These are phyloP conservation scores for Polychaeton citri DNA, from an alignment of 2,329 filamentous ascomycete genomes.

Conservation along the genomic window DNA sequence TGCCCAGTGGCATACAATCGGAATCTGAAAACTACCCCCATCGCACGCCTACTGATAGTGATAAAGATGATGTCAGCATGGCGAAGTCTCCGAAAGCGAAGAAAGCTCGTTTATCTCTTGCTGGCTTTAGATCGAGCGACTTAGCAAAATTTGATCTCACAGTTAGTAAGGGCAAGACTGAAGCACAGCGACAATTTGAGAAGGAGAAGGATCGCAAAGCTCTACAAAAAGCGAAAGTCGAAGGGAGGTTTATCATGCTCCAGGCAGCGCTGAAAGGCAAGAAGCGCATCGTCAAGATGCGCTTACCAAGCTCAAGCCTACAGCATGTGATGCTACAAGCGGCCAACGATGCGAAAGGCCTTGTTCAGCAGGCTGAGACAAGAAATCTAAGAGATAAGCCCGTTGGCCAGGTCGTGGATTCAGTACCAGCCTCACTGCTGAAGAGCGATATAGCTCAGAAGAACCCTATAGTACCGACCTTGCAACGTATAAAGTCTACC, in stretches of 20 bases:
- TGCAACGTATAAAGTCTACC: constrained; percentile 12
- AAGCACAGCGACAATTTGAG: constrained; percentile 33
- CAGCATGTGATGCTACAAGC: constrained; percentile 21
- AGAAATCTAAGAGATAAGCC: constrained; percentile 4
- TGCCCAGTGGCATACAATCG: constrained; percentile 17
- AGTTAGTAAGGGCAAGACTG: constrained; percentile 23
- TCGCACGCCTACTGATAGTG: constrained; percentile 16
- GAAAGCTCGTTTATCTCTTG: constrained; percentile 19
- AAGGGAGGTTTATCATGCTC: constrained; percentile 33
- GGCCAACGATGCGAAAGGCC: constrained; percentile 5
- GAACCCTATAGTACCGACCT: constrained; percentile 6
- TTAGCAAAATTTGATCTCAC: constrained; percentile 14
- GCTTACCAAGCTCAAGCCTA: constrained; percentile 23
- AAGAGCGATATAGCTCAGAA: constrained; percentile 21
- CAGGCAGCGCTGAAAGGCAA: constrained; percentile 32
- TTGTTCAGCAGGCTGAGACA: constrained; percentile 8
- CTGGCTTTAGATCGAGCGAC: constrained; percentile 18
- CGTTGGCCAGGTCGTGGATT: constrained; percentile 8
- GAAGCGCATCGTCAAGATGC: constrained; percentile 29
- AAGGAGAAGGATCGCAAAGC: constrained; percentile 31
- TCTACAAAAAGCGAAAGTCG: constrained; percentile 26
- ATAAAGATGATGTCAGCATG: constrained; percentile 25
- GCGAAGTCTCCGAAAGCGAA: constrained; percentile 20
- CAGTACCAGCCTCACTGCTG: constrained; percentile 10
- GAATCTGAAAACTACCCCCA: constrained; percentile 9